Evolutionary conservation across 2,329 filamentous ascomycete genomes (phyloP).

Genomic region (Fusarium pseudocircinatum): DNA sequence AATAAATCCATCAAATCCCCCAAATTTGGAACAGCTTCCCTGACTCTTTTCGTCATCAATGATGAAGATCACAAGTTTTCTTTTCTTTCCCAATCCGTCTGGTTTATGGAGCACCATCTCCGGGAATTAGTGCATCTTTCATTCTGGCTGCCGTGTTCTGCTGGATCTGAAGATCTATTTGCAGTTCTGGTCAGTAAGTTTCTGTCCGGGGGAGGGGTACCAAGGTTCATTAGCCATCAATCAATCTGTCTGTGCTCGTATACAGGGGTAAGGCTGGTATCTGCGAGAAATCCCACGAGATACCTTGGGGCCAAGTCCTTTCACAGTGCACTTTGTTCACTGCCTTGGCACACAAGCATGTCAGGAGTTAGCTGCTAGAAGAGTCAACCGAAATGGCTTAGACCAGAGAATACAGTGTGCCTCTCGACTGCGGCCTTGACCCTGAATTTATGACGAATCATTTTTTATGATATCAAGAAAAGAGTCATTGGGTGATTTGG

Average conservation of each 20-base stretch:
- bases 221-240: slow-evolving; percentile 13
- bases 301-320: slow-evolving; percentile 19
- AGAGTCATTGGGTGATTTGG: not conserved
- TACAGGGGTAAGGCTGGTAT: slow-evolving; percentile 13
- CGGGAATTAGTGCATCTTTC: slow-evolving; percentile 19
- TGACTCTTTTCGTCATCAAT: not conserved
- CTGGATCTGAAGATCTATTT: slow-evolving; percentile 36
- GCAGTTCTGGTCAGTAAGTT: slow-evolving; percentile 7
- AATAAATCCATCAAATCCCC: not conserved
- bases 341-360: not conserved
- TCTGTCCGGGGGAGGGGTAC: slow-evolving; percentile 25
- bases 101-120: slow-evolving; percentile 28
- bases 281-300: not conserved
- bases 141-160: slow-evolving; percentile 24
- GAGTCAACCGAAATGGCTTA: slow-evolving; percentile 18
- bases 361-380: slow-evolving; percentile 14
- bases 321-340: slow-evolving; percentile 26
- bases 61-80: not conserved
- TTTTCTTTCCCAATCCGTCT: not conserved
- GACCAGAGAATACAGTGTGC: not conserved
- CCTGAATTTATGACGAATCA: slow-evolving; percentile 38
- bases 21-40: not conserved
- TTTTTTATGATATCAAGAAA: slow-evolving; percentile 27
- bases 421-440: slow-evolving; percentile 9
- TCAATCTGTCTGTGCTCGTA: not conserved